Evolutionary conservation across 2,329 filamentous ascomycete genomes (phyloP).

Genomic region (Aureobasidium sp.): DNA sequence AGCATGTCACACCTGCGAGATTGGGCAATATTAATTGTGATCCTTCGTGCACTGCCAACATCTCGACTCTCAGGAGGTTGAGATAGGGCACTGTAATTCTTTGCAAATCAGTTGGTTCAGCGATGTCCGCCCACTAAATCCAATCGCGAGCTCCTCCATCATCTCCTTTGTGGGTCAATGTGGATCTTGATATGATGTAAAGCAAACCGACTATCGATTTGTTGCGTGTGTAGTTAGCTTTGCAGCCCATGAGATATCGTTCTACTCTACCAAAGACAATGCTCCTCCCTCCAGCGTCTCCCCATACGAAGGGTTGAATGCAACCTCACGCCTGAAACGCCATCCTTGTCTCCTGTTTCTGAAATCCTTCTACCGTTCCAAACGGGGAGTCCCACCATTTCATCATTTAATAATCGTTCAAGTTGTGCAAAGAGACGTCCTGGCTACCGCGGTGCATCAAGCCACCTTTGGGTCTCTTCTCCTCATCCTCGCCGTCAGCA

Average conservation of each 20-base stretch:
- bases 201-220: slow-evolving; percentile 2
- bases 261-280: slow-evolving; percentile 4
- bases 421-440: slow-evolving; percentile 55
- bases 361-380: background rate
- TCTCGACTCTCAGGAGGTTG: background rate
- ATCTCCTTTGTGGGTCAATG: slow-evolving; percentile 1
- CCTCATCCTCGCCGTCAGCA: slow-evolving; percentile 20
- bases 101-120: background rate
- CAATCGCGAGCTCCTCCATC: background rate
- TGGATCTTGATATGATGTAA: background rate
- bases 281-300: background rate
- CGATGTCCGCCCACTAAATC: background rate
- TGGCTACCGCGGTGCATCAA: slow-evolving; percentile 29
- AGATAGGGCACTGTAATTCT: background rate
- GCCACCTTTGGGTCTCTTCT: slow-evolving; percentile 23
- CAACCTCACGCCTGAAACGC: slow-evolving; percentile 10
- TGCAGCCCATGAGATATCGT: background rate
- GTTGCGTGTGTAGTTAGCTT: slow-evolving; percentile 4
- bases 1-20: background rate
- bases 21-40: background rate
- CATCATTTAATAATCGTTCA: slow-evolving; percentile 27
- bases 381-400: background rate
- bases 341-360: slow-evolving; percentile 6
- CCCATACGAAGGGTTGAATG: background rate
- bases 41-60: background rate